A percentile compares a stretch with the other conserved stretches of the same genome.
Conservation (phyloP, 2,329 filamentous ascomycete species). For the Aspergillus calidoustus region DNA sequence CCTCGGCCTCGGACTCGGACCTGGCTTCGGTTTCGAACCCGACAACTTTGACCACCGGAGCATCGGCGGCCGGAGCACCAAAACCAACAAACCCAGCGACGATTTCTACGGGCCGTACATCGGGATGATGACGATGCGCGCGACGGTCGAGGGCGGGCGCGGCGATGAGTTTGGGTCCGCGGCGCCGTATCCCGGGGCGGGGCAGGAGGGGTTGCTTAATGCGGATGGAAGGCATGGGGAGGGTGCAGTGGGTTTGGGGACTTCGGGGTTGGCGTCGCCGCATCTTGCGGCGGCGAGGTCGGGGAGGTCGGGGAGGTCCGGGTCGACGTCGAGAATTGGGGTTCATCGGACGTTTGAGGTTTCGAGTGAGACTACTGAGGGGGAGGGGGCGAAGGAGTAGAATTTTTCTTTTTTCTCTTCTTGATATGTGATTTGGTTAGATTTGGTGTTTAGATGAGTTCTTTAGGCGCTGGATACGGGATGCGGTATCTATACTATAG, state of each 20-base stretch:
- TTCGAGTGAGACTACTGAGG: not conserved
- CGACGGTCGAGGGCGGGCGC: constrained; percentile 4
- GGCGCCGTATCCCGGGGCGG: not conserved
- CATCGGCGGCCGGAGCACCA: no score
- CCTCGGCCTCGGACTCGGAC: no score
- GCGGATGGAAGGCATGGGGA: not conserved
- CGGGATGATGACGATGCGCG: constrained; percentile 1
- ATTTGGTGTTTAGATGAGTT: not conserved
- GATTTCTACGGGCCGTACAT: not conserved
- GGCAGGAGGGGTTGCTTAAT: not conserved
- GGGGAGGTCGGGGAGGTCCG: not conserved
- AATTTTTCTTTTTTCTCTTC: not conserved
- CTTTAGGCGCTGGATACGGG: no score
- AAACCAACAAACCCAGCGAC: not conserved
- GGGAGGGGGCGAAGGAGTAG: not conserved
- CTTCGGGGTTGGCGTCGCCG: not conserved
- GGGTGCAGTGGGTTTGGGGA: not conserved
- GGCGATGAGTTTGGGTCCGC: not conserved
- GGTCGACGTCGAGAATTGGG: not conserved
- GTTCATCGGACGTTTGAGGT: constrained; percentile 10
- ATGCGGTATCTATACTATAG: not conserved
- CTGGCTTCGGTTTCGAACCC: no score
- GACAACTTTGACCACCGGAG: no score
- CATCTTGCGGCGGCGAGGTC: not conserved
- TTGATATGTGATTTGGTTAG: not conserved